These are phyloP conservation scores for Parsonsia alboflavescens DNA, from an alignment of 257 asterid species.

Conservation along the genomic window DNA sequence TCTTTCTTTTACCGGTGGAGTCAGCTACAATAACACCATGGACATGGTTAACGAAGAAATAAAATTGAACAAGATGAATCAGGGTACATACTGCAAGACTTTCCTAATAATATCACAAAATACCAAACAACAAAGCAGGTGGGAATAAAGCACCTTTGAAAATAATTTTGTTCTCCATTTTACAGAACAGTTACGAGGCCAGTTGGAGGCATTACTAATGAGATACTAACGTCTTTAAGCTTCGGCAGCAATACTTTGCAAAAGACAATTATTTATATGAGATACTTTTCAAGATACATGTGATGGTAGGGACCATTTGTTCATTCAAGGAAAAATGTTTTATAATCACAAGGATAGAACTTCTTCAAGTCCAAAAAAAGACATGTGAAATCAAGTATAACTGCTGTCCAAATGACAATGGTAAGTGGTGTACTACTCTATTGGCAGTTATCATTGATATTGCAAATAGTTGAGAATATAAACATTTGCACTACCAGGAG, in stretches of 20 bases:
- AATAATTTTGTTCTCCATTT: not conserved
- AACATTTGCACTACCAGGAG: not conserved
- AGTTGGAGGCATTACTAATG: not conserved
- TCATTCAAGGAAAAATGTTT: not conserved
- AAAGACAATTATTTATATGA: not conserved
- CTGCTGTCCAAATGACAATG: not conserved
- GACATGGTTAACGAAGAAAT: constrained; percentile 16
- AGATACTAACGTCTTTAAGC: not conserved
- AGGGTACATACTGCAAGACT: not conserved
- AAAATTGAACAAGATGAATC: constrained; percentile 1
- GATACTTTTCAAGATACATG: not conserved
- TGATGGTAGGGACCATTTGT: not conserved
- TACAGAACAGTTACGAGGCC: not conserved
- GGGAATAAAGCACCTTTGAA: not conserved
- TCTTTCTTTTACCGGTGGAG: constrained; percentile 33
- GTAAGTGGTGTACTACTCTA: not conserved
- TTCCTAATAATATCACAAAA: not conserved
- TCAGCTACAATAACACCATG: constrained; percentile 35
- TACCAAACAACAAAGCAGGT: not conserved
- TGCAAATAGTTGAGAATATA: not conserved
- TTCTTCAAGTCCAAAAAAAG: not conserved
- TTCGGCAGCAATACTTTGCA: too few relatives aligned
- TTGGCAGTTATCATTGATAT: not conserved
- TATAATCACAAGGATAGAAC: not conserved
- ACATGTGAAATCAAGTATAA: not conserved